Evolutionary conservation across 2,329 filamentous ascomycete genomes (phyloP).

Genomic region (Basipetospora chlamydospora): DNA sequence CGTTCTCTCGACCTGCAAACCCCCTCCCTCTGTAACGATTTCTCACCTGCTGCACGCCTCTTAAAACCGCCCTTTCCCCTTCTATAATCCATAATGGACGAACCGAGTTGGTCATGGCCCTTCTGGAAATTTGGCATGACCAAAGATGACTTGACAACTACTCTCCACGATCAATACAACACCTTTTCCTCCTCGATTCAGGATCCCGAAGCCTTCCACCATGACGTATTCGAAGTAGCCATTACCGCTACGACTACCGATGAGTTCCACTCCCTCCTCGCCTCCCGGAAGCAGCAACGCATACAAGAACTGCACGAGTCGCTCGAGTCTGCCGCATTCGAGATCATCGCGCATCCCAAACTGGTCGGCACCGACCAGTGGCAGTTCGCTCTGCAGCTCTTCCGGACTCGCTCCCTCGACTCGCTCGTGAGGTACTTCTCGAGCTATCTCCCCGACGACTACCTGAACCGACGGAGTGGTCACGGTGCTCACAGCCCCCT

Average conservation of each 20-base stretch:
- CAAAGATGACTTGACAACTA: slow-evolving; percentile 41
- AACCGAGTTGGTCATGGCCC: slow-evolving; percentile 38
- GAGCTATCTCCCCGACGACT: slow-evolving; percentile 39
- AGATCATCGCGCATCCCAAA: slow-evolving; percentile 45
- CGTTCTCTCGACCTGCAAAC: slow-evolving; percentile 3
- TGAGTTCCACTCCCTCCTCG: slow-evolving; percentile 40
- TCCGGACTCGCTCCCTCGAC: slow-evolving; percentile 43
- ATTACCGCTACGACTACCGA: slow-evolving; percentile 31
- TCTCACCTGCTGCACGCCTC: slow-evolving; percentile 13
- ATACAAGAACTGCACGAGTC: slow-evolving; percentile 39
- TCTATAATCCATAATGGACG: slow-evolving; percentile 31
- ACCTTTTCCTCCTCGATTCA: slow-evolving; percentile 40
- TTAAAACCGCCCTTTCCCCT: slow-evolving; percentile 2
- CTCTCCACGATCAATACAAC: slow-evolving; percentile 45
- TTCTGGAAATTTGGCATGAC: slow-evolving; percentile 51
- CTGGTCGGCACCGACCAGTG: slow-evolving; percentile 45
- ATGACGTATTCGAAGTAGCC: slow-evolving; percentile 46
- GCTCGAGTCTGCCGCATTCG: slow-evolving; percentile 41
- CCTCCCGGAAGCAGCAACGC: slow-evolving; percentile 37
- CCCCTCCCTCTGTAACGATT: slow-evolving; percentile 3
- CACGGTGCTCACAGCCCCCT: slow-evolving; percentile 12
- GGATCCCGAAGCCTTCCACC: slow-evolving; percentile 45
- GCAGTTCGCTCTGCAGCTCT: slow-evolving; percentile 43
- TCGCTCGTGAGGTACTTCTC: slow-evolving; percentile 46
- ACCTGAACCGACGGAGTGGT: slow-evolving; percentile 10